Evolutionary conservation across 495 filamentous ascomycete species (phyloP), one percentile per base, ranked within the genome.

Genomic region (Xylaria intraflava): DNA sequence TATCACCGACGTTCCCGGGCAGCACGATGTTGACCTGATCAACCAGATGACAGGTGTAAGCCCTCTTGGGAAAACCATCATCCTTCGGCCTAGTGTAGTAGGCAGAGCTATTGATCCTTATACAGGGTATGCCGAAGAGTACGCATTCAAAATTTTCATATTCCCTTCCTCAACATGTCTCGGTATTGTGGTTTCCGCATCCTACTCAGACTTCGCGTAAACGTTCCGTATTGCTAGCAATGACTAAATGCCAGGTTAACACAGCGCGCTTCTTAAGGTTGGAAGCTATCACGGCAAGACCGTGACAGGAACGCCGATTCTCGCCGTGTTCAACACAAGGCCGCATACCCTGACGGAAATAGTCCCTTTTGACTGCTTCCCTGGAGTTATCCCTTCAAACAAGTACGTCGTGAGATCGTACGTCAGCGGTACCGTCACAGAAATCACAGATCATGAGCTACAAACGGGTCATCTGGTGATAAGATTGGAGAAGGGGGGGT

Each of bases 1-100:
- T 55, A 88, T 98, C 61, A 97, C 93, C 2, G 93, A 98, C 61
- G 78, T 81, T 10, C 92, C 91, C 0, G 89, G 88, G 5, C 70
- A 86, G 45, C 90, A 97, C 65, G 76, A 94, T 58, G 46, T 90
- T 2, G 62, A 75, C 12, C 62, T 97, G 2, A 84, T 98, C 36
- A 65, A 75, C 22, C 83, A 93, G 62, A 91, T 98, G 77, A 89
- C 85, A 4, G 77, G 69, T 0, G 68, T 76, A 8, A 91, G 86
- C 0, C 69, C 81, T 0, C 72, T 80, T 33, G 88, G 79, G 2
- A 83, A 78, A 47, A 89, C 86, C 0, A 81, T 91, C 2, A 86
- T 89, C 19, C 80, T 96, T 29, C 80, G 90, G 0, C 89, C 90
- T 0, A 83, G 79, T 48, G 76, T 82, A 1, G 65, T 87, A 1